These are phyloP conservation scores for Camellia oleifera DNA, from an alignment of 179 eudicot species.

Conservation along the genomic window DNA sequence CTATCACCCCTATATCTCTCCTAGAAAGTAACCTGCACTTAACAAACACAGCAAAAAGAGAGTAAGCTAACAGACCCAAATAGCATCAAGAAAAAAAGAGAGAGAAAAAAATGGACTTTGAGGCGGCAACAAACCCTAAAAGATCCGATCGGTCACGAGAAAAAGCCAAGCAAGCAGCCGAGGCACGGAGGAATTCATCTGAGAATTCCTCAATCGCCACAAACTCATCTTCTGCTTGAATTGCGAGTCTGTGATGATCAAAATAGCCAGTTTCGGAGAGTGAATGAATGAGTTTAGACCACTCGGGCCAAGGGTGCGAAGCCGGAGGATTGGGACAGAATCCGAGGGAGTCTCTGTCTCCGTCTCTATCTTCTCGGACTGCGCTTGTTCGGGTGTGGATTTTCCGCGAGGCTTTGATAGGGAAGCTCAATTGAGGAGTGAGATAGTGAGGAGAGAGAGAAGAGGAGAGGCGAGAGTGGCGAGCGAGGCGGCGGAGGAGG, in stretches of 20 bases:
- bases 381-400: slow-evolving; percentile 27
- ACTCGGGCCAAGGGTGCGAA: slow-evolving; percentile 61
- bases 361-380: neutral
- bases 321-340: neutral
- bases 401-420: slow-evolving; percentile 22
- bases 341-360: slow-evolving; percentile 1
- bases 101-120: neutral
- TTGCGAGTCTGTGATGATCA: neutral
- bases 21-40: slow-evolving; percentile 58
- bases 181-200: slow-evolving; percentile 40
- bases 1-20: slow-evolving; percentile 57
- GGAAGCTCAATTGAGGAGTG: slow-evolving; percentile 12
- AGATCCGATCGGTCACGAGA: slow-evolving; percentile 40
- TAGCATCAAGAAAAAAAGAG: neutral
- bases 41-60: neutral
- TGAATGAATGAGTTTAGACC: slow-evolving; percentile 30
- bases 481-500: slow-evolving; percentile 14
- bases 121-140: slow-evolving; percentile 42
- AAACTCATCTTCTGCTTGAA: slow-evolving; percentile 30
- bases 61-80: neutral
- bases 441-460: slow-evolving; percentile 15
- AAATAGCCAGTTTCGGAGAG: slow-evolving; percentile 23
- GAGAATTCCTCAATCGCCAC: slow-evolving; percentile 35
- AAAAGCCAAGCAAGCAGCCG: slow-evolving; percentile 46
- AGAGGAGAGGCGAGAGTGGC: slow-evolving; percentile 24